Evolutionary conservation across 192 early-diverging fungal genomes (phyloP).

Genomic region (Pilaira anomala): DNA sequence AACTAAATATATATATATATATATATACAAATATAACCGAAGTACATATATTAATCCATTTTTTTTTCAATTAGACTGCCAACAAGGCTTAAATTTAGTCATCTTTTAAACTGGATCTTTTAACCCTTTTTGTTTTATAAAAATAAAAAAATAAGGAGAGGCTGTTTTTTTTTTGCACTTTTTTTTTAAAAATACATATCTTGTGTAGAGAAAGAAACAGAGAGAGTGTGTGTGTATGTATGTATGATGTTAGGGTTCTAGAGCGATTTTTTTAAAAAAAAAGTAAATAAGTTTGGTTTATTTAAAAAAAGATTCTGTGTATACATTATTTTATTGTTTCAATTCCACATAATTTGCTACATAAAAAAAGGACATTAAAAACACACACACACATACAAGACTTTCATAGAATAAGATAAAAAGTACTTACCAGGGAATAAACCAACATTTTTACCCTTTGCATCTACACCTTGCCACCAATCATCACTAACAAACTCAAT

Average conservation of each 20-base stretch:
- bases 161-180: not conserved
- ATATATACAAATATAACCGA: not conserved
- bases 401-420: no score
- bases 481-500: constrained; percentile 83
- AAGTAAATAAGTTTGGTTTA: no score
- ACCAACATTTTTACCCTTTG: constrained; percentile 50
- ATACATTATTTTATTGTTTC: constrained; percentile 29
- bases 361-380: not conserved
- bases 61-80: constrained; percentile 13
- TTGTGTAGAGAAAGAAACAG: no score
- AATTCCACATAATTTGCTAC: constrained; percentile 55
- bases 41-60: not conserved
- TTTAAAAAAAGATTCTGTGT: no score
- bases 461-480: constrained; percentile 86
- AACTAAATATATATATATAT: not conserved
- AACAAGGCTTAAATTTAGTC: constrained; percentile 23
- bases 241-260: no score
- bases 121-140: not conserved
- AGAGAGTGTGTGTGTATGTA: no score
- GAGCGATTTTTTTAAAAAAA: no score
- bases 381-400: not conserved
- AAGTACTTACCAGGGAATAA: constrained; percentile 78
- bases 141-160: constrained; percentile 14
- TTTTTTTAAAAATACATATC: no score
- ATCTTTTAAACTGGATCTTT: constrained; percentile 1